Evolutionary conservation across 345 rosid species (phyloP), one percentile per base, ranked within the genome.

Genomic region (Luvunga scandens): DNA sequence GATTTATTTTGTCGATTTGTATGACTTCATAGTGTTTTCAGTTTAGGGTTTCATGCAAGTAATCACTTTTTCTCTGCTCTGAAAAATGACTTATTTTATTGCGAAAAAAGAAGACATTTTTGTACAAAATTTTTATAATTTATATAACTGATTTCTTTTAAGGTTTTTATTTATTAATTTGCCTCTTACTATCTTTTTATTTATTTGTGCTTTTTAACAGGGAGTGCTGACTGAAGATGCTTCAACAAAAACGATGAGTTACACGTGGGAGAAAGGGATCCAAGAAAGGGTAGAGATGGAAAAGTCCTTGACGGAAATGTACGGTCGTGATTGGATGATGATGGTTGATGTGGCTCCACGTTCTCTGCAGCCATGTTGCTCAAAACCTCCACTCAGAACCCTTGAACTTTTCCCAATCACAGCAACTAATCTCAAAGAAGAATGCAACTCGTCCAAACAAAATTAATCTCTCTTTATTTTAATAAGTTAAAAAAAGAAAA

Each of bases 381-480:
- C 81, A 48, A 79, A 77, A 82, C 88, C 91, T 65, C 93, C 98
- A 8, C 87, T 88, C 18, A 86, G 89, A 88, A 94, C 98, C 79
- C 98, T 94, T 6, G 84, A 94, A 81, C 98, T 94, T 84, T 94
- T 94, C 81, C 98, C 98, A 16, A 80, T 92, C 83, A 88, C 89
- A 66, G 72, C 95, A 39, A 81, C 95, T 78, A 91, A 90, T 83
- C 90, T 93, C 61, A 87, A 85, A 79, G 89, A 92, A 86, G 92
- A 90, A 30, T 71, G 71, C 74, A 77, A 33, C 68, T 31, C 79
- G 63, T 36, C 72, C 71, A 77, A 66, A 66, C 30, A 30, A 36
- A 69, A 66, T 66, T 63, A 63, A 42, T 64, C 78, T 69, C 68
- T 33, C 9, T 45, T 80, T 45, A 59, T 50, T 64, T 10, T 57